phyloP scores from a whole-genome alignment of 371 early-diverging fungal species.

The Saksenaea vasiformis region DNA sequence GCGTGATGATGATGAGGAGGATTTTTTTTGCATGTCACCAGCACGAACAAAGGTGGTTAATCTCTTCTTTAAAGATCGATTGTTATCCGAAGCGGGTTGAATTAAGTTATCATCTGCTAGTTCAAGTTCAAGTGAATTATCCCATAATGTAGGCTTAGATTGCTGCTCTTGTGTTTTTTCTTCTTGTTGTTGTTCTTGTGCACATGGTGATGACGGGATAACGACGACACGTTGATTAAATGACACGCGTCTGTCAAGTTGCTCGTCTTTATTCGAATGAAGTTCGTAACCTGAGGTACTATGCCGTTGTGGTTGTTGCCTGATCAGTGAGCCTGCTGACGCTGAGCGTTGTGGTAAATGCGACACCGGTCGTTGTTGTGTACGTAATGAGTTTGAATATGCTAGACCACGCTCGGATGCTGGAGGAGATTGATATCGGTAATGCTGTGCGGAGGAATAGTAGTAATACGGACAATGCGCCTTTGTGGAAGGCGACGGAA shows the following conservation, averaged over 20 bases:
- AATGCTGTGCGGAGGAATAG: neutral
- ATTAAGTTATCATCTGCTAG: neutral
- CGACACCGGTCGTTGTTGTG: slow-evolving; percentile 5
- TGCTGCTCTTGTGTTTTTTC: neutral
- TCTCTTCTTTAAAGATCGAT: neutral
- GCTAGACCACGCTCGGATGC: slow-evolving; percentile 3
- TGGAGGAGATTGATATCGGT: neutral
- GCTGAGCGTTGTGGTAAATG: slow-evolving; percentile 18
- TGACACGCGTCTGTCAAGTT: slow-evolving; percentile 12
- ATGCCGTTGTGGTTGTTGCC: slow-evolving; percentile 15
- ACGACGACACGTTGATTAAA: slow-evolving; percentile 12
- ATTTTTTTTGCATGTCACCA: slow-evolving; percentile 7
- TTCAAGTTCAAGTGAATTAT: neutral
- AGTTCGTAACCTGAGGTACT: neutral
- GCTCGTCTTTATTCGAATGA: neutral
- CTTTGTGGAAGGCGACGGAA: slow-evolving; percentile 9
- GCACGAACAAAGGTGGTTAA: slow-evolving; percentile 3
- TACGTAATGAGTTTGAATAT: neutral
- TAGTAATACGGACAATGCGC: slow-evolving; percentile 8
- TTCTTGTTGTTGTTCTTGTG: neutral
- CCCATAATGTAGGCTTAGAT: neutral
- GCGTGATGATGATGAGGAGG: slow-evolving; percentile 13
- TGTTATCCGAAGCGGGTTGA: neutral
- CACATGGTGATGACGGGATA: slow-evolving; percentile 2
- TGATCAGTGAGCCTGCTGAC: slow-evolving; percentile 18